Base-by-base conservation (phyloP, 2,329 filamentous ascomycete species). In the Periconia sp. region DNA sequence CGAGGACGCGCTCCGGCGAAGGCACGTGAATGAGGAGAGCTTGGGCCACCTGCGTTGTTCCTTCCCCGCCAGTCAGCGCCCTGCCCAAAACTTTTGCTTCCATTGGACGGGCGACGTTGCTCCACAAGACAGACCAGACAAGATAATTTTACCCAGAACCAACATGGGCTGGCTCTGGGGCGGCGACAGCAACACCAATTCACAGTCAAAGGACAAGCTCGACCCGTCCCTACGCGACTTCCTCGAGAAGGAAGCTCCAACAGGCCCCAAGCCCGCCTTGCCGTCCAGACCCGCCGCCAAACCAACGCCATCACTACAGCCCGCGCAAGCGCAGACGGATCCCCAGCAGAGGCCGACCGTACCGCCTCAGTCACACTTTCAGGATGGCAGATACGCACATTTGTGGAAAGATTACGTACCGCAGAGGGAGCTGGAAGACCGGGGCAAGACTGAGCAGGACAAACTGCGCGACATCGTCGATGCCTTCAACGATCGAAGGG, bases 401-500 rank as follows among this genome's bases (percentile, higher is more conserved):
- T 78, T 99, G 22, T 99, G 94, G 94, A 92, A 91, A 72, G 89
- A 82, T 45, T 99, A 99, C 78, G 81, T 81, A 45, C 86, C 92
- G 7, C 83, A 88, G 38, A 67, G 77, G 24, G 78, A 87, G 43
- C 74, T 95, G 47, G 86, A 92, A 61, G 78, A 81, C 35, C 83
- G 83, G 48, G 78, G 79, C 15, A 87, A 87, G 66, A 83, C 82
- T 26, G 88, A 94, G 57, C 84, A 90, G 61, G 91, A 96, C 65
- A 87, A 88, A 68, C 79, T 95, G 54, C 79, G 82, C 67, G 84
- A 89, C 65, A 85, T 97, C 42, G 76, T 96, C 37, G 87, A 92
- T 39, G 85, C 84, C 5, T 95, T 86, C 79, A 95, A 96, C 69
- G 84, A 89, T 64, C 85, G 91, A 49, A 89, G 88, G 66, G 81